These are phyloP conservation scores for Lipomyces lipofer DNA, from an alignment of 805 yeast species.

Conservation along the genomic window DNA sequence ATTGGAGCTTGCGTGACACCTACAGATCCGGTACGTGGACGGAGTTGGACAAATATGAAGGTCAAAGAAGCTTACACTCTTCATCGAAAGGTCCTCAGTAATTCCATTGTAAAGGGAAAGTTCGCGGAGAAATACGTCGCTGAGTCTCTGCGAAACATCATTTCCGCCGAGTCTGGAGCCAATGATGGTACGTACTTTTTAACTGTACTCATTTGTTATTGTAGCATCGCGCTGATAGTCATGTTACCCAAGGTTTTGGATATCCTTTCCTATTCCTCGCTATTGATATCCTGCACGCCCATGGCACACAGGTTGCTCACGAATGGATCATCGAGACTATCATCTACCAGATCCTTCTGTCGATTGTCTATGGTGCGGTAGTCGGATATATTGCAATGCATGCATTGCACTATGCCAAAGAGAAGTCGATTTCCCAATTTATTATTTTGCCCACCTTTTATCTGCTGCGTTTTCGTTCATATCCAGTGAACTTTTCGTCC, in stretches of 20 bases:
- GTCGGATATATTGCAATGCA: constrained; percentile 55
- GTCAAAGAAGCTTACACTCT: too few relatives aligned
- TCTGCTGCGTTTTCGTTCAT: background rate
- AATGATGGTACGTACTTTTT: constrained; percentile 47
- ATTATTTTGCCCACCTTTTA: background rate
- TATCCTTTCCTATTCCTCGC: constrained; percentile 66
- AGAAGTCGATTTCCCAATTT: constrained; percentile 33
- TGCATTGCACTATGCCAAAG: constrained; percentile 55
- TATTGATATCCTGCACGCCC: constrained; percentile 53
- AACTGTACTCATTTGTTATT: too few relatives aligned
- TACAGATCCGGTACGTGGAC: constrained; percentile 60
- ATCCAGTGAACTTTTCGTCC: background rate
- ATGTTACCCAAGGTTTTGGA: constrained; percentile 45
- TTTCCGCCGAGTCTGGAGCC: constrained; percentile 73
- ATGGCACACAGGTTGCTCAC: constrained; percentile 55
- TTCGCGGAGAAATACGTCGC: constrained; percentile 65
- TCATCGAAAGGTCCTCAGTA: constrained; percentile 47
- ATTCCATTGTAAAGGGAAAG: constrained; percentile 70
- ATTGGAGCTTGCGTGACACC: constrained; percentile 74
- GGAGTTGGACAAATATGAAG: background rate
- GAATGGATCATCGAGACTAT: constrained; percentile 65
- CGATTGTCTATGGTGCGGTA: constrained; percentile 49
- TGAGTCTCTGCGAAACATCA: constrained; percentile 58
- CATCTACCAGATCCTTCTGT: constrained; percentile 62
- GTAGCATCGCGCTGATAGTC: too few relatives aligned